Evolutionary conservation across 768 basidiomycete species (phyloP), one percentile per base, ranked within the genome.

Genomic region (Lepiota brunneoincarnata): DNA sequence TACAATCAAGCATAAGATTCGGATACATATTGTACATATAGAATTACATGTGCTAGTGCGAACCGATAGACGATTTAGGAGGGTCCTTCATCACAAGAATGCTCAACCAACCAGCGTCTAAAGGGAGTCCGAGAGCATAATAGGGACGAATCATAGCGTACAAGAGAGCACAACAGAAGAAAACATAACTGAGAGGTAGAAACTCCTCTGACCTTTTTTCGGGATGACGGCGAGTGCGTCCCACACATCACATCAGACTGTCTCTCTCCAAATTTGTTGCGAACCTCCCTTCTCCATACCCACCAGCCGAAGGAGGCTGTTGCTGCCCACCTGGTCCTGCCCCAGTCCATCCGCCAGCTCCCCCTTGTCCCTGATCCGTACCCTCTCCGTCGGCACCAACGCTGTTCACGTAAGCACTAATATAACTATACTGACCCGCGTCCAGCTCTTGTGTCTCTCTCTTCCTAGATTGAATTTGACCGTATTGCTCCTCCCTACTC

Each of bases 351-450:
- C 65, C 64, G 26, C 58, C 58, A 10, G 50, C 56, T 56, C 62
- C 62, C 18, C n/a, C 54, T 39, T 38, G 43, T 20, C 44, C 53
- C 44, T 47, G 58, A 15, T 52, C 61, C 15, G 49, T 34, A 3
- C n/a, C 42, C 17, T 47, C 39, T 7, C 63, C 63, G 51, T 63
- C 65, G 10, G 47, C 55, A 14, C 58, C 58, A 21, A 63, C 62
- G 17, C 50, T 56, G 44, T 71, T 64, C 61, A 65, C 69, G 66
- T 88, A 86, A 23, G 80, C 83, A 42, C 75, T 73, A 43, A 83
- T 73, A 56, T 86, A 83, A 63, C 85, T 84, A 59, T 79, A 83
- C 12, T 73, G 69, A 2, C 78, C 78, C 5, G 81, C 79, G 26
- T 58, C 56, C 42, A 42, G 31, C 0, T 72, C 74, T 0, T 71